A percentile compares a stretch with the other conserved stretches of the same genome.
These are phyloP conservation scores for Ophiorrhiza pumila DNA, from an alignment of 257 asterid genomes.

Conservation along the genomic window DNA sequence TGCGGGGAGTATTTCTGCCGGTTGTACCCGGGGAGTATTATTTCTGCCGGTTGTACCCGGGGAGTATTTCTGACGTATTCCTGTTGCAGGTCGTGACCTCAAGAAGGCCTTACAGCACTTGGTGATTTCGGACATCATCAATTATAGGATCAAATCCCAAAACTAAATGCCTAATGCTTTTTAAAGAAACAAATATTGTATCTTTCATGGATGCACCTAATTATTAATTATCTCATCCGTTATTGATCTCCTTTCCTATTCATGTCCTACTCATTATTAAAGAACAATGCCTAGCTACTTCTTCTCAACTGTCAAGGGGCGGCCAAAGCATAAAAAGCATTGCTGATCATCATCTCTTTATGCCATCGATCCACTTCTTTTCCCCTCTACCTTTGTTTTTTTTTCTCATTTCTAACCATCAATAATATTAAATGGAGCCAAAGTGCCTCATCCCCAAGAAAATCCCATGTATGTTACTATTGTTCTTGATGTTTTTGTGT, in stretches of 20 bases:
- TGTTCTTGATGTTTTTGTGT: conserved; percentile 13
- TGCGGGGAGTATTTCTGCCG: no score
- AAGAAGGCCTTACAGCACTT: no score
- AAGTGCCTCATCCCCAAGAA: conserved; percentile 8
- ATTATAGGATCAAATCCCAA: no score
- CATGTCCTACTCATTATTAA: conserved; percentile 11
- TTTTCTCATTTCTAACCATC: background rate
- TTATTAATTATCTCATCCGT: no score
- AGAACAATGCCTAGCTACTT: background rate
- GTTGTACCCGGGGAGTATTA: no score
- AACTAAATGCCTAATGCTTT: no score
- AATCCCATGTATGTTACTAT: background rate
- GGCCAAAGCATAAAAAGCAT: conserved; percentile 23
- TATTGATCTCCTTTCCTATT: background rate
- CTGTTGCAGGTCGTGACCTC: no score
- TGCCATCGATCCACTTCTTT: background rate
- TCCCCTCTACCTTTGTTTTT: background rate
- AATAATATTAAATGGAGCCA: conserved; percentile 37
- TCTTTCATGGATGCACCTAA: no score
- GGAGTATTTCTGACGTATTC: no score
- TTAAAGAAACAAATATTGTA: no score
- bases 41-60: no score
- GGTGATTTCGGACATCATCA: no score
- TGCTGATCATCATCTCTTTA: background rate
- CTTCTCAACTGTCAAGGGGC: background rate